Evolutionary conservation across 2,329 filamentous ascomycete genomes (phyloP).

Genomic region (Monascus ruber): DNA sequence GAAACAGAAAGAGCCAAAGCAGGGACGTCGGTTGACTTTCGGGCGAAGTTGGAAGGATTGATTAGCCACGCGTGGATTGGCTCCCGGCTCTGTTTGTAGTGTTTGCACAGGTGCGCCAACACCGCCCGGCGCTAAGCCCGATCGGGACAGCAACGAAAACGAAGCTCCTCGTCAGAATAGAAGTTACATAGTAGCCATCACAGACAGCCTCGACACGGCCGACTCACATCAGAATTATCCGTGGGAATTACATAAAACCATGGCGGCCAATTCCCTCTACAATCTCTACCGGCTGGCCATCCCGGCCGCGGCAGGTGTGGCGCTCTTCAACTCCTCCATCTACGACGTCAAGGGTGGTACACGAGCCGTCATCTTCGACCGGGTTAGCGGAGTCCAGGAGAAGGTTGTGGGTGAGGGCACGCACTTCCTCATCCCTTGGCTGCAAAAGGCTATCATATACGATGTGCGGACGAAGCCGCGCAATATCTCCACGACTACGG

Average conservation of each 20-base stretch:
- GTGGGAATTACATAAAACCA: slow-evolving; percentile 21
- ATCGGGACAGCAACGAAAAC: slow-evolving; percentile 23
- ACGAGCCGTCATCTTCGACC: slow-evolving; percentile 95
- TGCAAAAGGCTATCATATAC: slow-evolving; percentile 88
- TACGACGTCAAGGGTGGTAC: slow-evolving; percentile 96
- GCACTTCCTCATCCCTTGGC: slow-evolving; percentile 90
- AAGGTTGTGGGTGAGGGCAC: slow-evolving; percentile 89
- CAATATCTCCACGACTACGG: slow-evolving; percentile 95
- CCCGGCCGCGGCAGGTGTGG: slow-evolving; percentile 58
- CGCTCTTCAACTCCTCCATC: slow-evolving; percentile 63
- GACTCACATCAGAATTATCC: slow-evolving; percentile 5
- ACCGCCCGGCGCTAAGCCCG: slow-evolving; percentile 22
- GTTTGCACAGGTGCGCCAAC: background rate
- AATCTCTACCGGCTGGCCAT: slow-evolving; percentile 44
- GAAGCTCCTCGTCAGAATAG: slow-evolving; percentile 19
- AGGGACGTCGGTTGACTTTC: slow-evolving; percentile 6
- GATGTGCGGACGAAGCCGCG: slow-evolving; percentile 95
- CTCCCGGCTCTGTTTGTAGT: background rate
- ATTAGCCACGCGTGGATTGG: no score
- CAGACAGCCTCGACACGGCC: slow-evolving; percentile 4
- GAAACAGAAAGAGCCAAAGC: slow-evolving; percentile 17
- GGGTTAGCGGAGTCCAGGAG: slow-evolving; percentile 84
- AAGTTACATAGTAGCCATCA: background rate
- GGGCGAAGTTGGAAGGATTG: slow-evolving; percentile 15
- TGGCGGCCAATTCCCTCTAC: slow-evolving; percentile 35